Conservation (phyloP, 805 yeast genomes). For the Candida sithepensis region DNA sequence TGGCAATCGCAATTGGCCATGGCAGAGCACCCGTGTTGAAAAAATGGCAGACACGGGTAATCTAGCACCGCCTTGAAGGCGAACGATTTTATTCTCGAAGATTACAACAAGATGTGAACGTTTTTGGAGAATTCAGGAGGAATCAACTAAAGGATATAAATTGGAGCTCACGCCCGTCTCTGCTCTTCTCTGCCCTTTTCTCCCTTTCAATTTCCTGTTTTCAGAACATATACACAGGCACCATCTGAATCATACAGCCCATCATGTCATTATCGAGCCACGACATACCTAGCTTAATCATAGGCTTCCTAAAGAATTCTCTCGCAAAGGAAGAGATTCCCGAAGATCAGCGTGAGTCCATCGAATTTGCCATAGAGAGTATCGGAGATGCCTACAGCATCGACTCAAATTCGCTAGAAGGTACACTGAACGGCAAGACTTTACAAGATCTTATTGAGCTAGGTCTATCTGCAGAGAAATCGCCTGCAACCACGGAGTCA, state of each 20-base stretch:
- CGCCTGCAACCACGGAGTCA: constrained; percentile 21
- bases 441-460: constrained; percentile 42
- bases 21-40: no score
- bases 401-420: constrained; percentile 31
- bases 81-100: not conserved
- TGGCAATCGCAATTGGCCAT: no score
- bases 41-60: not conserved
- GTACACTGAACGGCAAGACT: constrained; percentile 43
- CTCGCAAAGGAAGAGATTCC: constrained; percentile 60
- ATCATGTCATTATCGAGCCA: constrained; percentile 48
- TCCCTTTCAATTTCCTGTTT: not conserved
- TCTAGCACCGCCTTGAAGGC: not conserved
- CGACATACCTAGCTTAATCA: constrained; percentile 69
- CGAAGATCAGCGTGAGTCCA: constrained; percentile 80
- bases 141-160: not conserved
- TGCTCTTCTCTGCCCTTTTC: not conserved
- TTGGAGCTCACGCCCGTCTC: no score
- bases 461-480: constrained; percentile 15
- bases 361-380: constrained; percentile 93
- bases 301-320: constrained; percentile 62
- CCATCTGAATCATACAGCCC: not conserved
- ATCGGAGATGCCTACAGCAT: constrained; percentile 77
- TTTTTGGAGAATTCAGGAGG: not conserved
- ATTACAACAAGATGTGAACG: not conserved
- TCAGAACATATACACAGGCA: no score